Evolutionary conservation across 306 rosid genomes (phyloP).

Genomic region (Abrus precatorius): DNA sequence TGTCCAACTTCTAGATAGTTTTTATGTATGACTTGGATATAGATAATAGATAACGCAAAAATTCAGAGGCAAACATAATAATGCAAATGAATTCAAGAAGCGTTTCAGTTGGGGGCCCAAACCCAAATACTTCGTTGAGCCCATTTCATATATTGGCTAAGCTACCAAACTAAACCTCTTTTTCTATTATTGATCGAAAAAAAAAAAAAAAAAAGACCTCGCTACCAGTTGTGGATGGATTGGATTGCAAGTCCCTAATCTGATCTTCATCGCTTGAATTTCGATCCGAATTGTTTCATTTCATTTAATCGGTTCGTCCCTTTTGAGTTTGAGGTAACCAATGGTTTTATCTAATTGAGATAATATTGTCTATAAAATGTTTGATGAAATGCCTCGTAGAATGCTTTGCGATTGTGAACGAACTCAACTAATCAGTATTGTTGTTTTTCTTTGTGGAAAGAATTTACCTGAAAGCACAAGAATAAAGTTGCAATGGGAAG

Average conservation of each 20-base stretch:
- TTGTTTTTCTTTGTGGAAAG: not conserved
- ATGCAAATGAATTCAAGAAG: too few species aligned
- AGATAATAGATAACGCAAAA: too few species aligned
- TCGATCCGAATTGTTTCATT: not conserved
- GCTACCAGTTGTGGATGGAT: not conserved
- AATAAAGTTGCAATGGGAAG: slow-evolving; percentile 59
- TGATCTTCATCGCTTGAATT: not conserved
- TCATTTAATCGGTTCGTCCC: not conserved
- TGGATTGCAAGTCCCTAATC: not conserved
- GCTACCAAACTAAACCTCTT: not conserved
- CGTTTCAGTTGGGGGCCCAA: not conserved
- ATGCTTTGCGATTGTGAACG: too few species aligned
- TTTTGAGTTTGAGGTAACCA: not conserved
- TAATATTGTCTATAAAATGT: not conserved
- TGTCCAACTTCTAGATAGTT: too few species aligned
- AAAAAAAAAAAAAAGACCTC: too few species aligned
- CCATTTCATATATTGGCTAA: not conserved
- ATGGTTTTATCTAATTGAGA: not conserved
- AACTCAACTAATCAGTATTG: too few species aligned
- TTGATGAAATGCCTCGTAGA: not conserved
- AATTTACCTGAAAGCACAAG: not conserved
- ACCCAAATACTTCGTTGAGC: not conserved
- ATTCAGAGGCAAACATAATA: too few species aligned
- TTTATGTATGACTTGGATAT: too few species aligned
- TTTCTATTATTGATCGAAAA: not conserved